phyloP scores from a whole-genome alignment of 2,329 filamentous ascomycete species.

The Clonostachys chloroleuca region DNA sequence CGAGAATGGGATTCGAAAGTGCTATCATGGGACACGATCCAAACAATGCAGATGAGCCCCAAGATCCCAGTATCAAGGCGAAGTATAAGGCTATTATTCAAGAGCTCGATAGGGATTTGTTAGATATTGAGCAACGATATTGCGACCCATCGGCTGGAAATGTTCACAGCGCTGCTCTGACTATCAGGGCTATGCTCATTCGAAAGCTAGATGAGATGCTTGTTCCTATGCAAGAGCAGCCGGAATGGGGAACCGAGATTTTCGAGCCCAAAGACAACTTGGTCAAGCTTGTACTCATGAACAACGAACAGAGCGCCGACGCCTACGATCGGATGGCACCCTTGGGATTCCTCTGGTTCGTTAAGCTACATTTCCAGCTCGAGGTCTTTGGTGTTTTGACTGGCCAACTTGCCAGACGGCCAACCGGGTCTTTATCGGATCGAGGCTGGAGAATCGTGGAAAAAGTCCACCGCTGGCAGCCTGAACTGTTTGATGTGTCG shows the following conservation, averaged over 20 bases:
- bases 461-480: constrained; percentile 40
- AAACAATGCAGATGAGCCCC: constrained; percentile 8
- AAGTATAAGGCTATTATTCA: constrained; percentile 35
- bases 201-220: constrained; percentile 44
- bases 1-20: constrained; percentile 37
- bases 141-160: constrained; percentile 47
- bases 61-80: constrained; percentile 21
- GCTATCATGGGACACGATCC: constrained; percentile 36
- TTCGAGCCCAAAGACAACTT: constrained; percentile 45
- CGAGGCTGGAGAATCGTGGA: constrained; percentile 46
- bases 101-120: constrained; percentile 34
- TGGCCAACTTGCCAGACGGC: constrained; percentile 45
- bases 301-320: constrained; percentile 39
- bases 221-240: constrained; percentile 37
- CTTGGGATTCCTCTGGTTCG: constrained; percentile 51
- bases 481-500: constrained; percentile 44
- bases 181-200: constrained; percentile 40
- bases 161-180: constrained; percentile 44
- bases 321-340: constrained; percentile 35
- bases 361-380: constrained; percentile 48
- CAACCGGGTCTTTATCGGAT: constrained; percentile 44
- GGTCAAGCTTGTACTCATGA: constrained; percentile 47
- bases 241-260: constrained; percentile 45
- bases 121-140: constrained; percentile 41
- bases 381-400: constrained; percentile 52